Conservation (phyloP, 352 stramenopile species). For the Globisporangium nunn region DNA sequence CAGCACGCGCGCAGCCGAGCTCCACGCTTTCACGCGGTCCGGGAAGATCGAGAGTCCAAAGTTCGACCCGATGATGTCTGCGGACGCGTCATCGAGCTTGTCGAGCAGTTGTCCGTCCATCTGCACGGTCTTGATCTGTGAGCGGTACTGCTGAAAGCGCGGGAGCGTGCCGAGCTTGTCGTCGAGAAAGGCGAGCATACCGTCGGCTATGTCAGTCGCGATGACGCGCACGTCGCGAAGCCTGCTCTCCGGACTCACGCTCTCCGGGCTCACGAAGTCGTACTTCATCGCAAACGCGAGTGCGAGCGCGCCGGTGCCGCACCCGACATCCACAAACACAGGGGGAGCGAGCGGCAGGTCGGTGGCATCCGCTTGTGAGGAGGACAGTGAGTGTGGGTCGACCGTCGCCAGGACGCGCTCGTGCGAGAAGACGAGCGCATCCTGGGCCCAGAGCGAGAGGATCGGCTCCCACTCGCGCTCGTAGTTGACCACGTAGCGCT, state of each 20-base stretch:
- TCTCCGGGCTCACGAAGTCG: too few species aligned
- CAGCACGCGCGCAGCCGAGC: conserved; percentile 24
- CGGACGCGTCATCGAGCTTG: conserved; percentile 21
- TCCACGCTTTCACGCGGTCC: conserved; percentile 22
- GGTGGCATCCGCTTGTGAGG: background rate
- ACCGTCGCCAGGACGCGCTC: background rate
- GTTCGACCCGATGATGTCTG: conserved; percentile 35
- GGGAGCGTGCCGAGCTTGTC: conserved; percentile 15
- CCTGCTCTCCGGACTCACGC: background rate
- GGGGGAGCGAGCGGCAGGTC: background rate
- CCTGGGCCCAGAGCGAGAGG: background rate
- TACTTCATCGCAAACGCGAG: too few species aligned
- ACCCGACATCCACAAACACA: conserved; percentile 5
- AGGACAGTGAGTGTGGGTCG: background rate
- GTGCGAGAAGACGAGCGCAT: conserved; percentile 2
- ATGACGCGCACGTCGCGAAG: conserved; percentile 17
- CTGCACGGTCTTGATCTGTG: conserved; percentile 26
- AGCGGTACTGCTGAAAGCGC: conserved; percentile 12
- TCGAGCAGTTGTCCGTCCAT: conserved; percentile 30
- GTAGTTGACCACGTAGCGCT: background rate
- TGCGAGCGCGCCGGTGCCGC: background rate
- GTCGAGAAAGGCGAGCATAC: conserved; percentile 36
- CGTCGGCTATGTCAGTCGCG: conserved; percentile 31
- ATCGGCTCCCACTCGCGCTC: conserved; percentile 4
- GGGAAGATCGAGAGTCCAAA: conserved; percentile 39